Percentiles rank a stretch among this genome's conserved stretches.
These are phyloP conservation scores for Henckelia pumila DNA, from an alignment of 257 asterid genomes.

Conservation along the genomic window DNA sequence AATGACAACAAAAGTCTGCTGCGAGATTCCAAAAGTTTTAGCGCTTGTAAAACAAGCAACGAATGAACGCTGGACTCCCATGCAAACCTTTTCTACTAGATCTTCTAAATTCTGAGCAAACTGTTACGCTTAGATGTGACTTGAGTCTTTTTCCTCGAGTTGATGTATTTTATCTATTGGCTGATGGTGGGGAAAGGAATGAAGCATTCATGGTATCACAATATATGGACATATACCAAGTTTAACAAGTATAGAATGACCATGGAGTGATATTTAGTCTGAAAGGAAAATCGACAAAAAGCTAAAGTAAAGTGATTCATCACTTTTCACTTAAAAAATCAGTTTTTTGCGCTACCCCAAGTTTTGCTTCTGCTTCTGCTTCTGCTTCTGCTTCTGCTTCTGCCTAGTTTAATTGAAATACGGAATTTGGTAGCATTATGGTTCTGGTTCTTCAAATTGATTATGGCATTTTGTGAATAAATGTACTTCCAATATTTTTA, in stretches of 20 bases:
- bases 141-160: background rate
- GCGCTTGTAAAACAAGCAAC: constrained; percentile 7
- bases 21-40: constrained; percentile 4
- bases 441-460: too few relatives aligned
- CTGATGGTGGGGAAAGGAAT: background rate
- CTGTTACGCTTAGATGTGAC: constrained; percentile 3
- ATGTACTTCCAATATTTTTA: too few relatives aligned
- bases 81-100: background rate
- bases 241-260: background rate
- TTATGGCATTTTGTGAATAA: too few relatives aligned
- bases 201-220: constrained; percentile 1
- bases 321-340: too few relatives aligned
- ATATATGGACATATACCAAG: background rate
- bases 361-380: too few relatives aligned
- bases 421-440: too few relatives aligned
- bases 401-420: too few relatives aligned
- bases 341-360: too few relatives aligned
- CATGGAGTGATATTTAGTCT: background rate
- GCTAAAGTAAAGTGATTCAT: background rate
- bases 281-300: background rate
- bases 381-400: too few relatives aligned
- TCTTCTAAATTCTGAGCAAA: background rate
- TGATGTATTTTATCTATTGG: constrained; percentile 3
- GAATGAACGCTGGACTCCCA: constrained; percentile 4
- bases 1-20: background rate